Evolutionary conservation across 176 grass and related monocot species (phyloP), one percentile per base, ranked within the genome.

Genomic region (Oryza punctata): DNA sequence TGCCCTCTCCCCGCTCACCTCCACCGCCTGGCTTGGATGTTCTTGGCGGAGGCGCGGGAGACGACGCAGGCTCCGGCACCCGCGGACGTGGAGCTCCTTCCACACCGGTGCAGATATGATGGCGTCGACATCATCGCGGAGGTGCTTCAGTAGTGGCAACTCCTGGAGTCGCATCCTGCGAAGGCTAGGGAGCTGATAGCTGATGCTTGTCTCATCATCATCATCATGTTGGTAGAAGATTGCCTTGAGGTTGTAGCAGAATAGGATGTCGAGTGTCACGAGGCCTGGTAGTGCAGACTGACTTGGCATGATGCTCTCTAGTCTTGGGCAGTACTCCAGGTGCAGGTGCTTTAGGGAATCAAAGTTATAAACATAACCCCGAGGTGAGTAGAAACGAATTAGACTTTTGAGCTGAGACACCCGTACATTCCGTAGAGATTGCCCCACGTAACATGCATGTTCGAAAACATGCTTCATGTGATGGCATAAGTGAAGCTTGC

Each of bases 131-230:
- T 4, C 13, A 3, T 44, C 0, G 0, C 3, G 5, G n/a, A 83
- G 19, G 27, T 78, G 74, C 10, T 79, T 0, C 13, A 88, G 61
- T 1, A 2, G 21, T 19, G 83, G 83, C 19, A 85, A 10, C 75
- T 85, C 83, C 13, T 78, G 83, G 13, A 85, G 74, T 0, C 1
- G 9, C 11, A 85, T 64, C 50, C 16, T 63, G 0, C 11, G 26
- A 0, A 88, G 75, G 4, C 7, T 5, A 0, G 45, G 68, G 26
- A 88, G 75, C 1, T 32, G 0, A 14, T 19, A 13, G 11, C 0
- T 1, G 0, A 0, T 0, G 1, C 0, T 0, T 0, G 0, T 0
- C 2, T 0, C 0, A 16, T n/a, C n/a, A n/a, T n/a, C n/a, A n/a
- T n/a, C n/a, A n/a, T n/a, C n/a, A 65, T 21, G 6, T 0, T 52